Percentiles rank a stretch among this genome's conserved stretches.
These are phyloP conservation scores for Lablab purpureus DNA, from an alignment of 306 rosid species.

Conservation along the genomic window DNA sequence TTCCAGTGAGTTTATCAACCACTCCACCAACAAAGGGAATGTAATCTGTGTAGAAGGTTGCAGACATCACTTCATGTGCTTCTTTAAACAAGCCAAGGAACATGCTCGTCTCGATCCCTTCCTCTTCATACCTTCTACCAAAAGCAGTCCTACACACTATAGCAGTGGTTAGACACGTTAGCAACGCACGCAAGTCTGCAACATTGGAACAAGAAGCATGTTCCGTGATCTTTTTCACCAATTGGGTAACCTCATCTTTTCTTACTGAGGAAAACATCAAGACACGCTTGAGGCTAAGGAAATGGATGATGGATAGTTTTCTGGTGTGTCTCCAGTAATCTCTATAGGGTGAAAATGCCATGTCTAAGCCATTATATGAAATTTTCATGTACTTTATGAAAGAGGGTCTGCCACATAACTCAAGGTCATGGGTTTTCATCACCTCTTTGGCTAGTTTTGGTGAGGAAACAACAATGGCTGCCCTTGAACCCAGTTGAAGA, in stretches of 20 bases:
- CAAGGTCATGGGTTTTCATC: background rate
- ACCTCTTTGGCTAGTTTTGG: constrained; percentile 39
- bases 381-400: constrained; percentile 8
- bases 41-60: background rate
- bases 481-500: constrained; percentile 43
- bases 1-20: constrained; percentile 16
- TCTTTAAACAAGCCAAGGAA: background rate
- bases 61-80: background rate
- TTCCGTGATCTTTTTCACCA: background rate
- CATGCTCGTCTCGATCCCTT: background rate
- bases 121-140: background rate
- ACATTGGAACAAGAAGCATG: background rate
- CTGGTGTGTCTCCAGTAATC: background rate
- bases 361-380: constrained; percentile 41
- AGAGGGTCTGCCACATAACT: constrained; percentile 23
- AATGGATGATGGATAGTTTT: background rate
- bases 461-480: constrained; percentile 36
- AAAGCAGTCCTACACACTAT: background rate
- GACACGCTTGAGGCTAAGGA: background rate
- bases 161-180: background rate
- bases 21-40: background rate
- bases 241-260: background rate
- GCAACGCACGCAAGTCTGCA: background rate
- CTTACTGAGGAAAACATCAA: background rate
- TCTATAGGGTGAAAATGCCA: constrained; percentile 18